phyloP scores from a whole-genome alignment of 805 yeast species.

The Teunomyces panamensis region DNA sequence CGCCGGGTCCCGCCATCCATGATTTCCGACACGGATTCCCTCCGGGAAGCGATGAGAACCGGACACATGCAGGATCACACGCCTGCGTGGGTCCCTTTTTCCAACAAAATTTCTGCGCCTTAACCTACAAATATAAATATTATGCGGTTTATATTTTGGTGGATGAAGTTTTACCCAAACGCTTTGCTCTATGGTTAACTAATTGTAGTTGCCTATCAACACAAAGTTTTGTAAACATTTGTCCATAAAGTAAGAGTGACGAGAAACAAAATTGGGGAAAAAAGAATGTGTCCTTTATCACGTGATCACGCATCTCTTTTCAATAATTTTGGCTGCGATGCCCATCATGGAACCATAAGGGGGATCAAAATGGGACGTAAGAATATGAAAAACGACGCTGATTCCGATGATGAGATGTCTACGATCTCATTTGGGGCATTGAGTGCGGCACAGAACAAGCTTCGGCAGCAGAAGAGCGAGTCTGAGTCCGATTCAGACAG shows the following conservation, averaged over 20 bases:
- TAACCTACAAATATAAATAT: no score
- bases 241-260: no score
- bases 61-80: not conserved
- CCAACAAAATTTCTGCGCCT: no score
- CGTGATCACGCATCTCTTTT: not conserved
- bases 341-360: not conserved
- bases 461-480: slow-evolving; percentile 17
- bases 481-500: slow-evolving; percentile 7
- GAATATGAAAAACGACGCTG: not conserved
- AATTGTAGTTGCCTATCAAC: no score
- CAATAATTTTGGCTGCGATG: not conserved
- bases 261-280: not conserved
- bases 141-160: no score
- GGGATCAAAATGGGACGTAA: not conserved
- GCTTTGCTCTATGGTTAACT: no score
- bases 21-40: slow-evolving; percentile 4
- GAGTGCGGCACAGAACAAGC: slow-evolving; percentile 54
- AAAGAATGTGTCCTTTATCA: not conserved
- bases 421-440: slow-evolving; percentile 65
- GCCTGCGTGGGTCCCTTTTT: no score
- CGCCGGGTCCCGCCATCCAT: not conserved
- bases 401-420: slow-evolving; percentile 21
- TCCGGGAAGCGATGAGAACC: not conserved
- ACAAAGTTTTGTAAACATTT: no score
- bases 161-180: no score